A percentile compares a stretch with the other conserved stretches of the same genome.
Conservation (phyloP, 306 rosid genomes). For the Albizia julibrissin region DNA sequence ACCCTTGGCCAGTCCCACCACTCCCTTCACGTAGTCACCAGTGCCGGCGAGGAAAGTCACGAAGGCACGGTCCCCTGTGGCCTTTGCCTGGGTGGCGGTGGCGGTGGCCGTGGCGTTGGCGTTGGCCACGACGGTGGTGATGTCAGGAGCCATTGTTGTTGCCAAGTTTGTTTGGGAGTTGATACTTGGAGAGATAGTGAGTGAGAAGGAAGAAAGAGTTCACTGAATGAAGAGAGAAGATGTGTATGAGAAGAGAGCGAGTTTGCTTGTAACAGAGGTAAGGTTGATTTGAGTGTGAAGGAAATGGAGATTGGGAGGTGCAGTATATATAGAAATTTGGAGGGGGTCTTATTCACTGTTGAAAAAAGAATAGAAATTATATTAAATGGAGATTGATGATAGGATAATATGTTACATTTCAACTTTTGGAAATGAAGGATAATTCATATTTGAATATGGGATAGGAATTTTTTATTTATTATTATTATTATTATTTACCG, state of each 20-base stretch:
- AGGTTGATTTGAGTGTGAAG: conserved; percentile 14
- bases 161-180: not conserved
- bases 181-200: not conserved
- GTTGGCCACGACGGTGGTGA: conserved; percentile 15
- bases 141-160: conserved; percentile 55
- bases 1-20: conserved; percentile 86
- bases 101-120: too few relatives aligned
- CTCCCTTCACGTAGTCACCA: conserved; percentile 80
- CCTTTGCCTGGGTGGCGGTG: conserved; percentile 12
- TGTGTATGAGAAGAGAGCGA: not conserved
- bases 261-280: not conserved
- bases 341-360: not conserved
- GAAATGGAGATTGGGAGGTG: conserved; percentile 1
- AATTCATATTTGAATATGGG: not conserved
- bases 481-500: too few relatives aligned
- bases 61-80: conserved; percentile 42
- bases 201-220: not conserved
- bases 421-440: not conserved
- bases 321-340: conserved; percentile 46
- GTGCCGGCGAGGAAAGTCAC: conserved; percentile 85
- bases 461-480: not conserved
- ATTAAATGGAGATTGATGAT: not conserved
- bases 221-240: not conserved
- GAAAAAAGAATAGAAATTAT: not conserved
- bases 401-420: not conserved